Evolutionary conservation across 192 early-diverging fungal genomes (phyloP), one percentile per base, ranked within the genome.

Genomic region (Pilobolus umbonatus): DNA sequence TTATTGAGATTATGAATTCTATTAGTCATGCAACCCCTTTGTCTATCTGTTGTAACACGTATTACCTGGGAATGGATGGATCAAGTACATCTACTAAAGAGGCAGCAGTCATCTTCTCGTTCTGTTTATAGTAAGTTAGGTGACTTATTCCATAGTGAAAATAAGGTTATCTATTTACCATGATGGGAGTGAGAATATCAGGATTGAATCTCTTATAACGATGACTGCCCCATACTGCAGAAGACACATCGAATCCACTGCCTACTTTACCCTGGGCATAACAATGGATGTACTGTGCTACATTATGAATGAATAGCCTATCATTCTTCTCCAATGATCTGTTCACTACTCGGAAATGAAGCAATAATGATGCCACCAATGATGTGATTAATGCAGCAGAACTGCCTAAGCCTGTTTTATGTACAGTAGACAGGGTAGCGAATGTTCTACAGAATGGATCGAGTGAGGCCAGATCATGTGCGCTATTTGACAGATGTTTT

Each of bases 251-350:
- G 64, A 99, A 99, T 11, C 97, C 97, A 43, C 84, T 87, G 1
- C 97, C 97, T 40, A 99, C 85, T 65, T 99, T 99, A 46, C 97
- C 97, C 62, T 99, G 97, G n/a, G 97, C 95, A 24, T 93, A 68
- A 61, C 97, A 96, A 76, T 99, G 97, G 12, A 85, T 80, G 57
- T 88, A 83, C 74, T 99, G 97, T 0, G 97, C 88, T 2, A 87
- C 53, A 57, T 93, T 92, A 72, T 99, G 92, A 6, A 94, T 79
- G 19, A 93, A 74, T 15, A 58, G 57, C 51, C 65, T 38, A 65
- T 78, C 77, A 2, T 48, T 28, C 44, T 29, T 21, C 2, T 55
- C 60, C 3, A 47, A 45, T 26, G 62, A 54, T 7, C 57, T 52
- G 8, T 26, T 57, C 22, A 81, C 64, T 0, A 79, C 77, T 9